Conservation (phyloP, 176 grass and related monocot genomes). For the Raddia distichophylla region DNA sequence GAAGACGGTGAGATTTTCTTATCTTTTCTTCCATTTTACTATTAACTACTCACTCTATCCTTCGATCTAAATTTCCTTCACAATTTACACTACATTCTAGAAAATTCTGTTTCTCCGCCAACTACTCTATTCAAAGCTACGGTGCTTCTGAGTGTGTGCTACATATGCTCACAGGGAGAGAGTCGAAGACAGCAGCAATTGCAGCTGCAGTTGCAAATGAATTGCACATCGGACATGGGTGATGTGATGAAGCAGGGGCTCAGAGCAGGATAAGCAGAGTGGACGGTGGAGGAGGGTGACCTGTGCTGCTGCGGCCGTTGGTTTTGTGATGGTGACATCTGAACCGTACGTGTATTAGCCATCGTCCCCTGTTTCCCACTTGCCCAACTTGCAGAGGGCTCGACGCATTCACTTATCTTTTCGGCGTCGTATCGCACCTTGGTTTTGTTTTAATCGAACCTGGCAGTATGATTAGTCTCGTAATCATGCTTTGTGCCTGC, state of each 20-base stretch:
- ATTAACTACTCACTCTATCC: too few relatives aligned
- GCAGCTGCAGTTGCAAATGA: not conserved
- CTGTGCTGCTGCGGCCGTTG: constrained; percentile 17
- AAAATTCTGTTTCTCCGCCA: too few relatives aligned
- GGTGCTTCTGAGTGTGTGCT: too few relatives aligned
- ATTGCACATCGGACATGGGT: not conserved
- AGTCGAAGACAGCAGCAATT: not conserved
- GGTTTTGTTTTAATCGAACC: not conserved
- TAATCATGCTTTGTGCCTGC: not conserved
- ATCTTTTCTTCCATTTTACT: too few relatives aligned
- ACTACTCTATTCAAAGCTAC: too few relatives aligned
- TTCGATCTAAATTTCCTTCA: too few relatives aligned
- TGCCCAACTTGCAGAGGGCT: constrained; percentile 38
- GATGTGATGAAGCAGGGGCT: not conserved
- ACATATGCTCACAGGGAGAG: not conserved
- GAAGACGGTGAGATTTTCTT: too few relatives aligned
- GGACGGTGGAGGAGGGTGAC: constrained; percentile 1
- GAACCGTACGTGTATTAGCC: not conserved
- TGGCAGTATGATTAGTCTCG: not conserved
- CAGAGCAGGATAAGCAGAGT: not conserved
- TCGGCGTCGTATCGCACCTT: not conserved
- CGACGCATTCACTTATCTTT: not conserved
- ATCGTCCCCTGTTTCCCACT: constrained; percentile 2
- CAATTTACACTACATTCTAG: too few relatives aligned
- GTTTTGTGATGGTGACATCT: not conserved